These are phyloP conservation scores for Jaltomata sinuosa DNA, from an alignment of 257 asterid species.

Conservation along the genomic window DNA sequence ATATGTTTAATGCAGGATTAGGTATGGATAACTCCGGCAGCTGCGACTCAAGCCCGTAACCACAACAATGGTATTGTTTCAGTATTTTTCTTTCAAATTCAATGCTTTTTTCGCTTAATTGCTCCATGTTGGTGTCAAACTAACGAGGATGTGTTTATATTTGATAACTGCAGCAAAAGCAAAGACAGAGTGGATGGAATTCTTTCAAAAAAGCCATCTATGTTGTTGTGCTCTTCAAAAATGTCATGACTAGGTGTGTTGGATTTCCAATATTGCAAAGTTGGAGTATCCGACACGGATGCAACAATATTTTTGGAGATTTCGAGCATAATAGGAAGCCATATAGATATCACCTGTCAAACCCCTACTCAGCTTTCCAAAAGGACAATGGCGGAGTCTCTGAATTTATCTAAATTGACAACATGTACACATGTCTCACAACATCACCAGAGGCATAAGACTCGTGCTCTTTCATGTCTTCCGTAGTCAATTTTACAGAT, in stretches of 20 bases:
- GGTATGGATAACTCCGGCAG: background rate
- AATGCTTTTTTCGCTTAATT: no score
- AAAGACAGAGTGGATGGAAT: background rate
- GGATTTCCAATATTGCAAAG: no score
- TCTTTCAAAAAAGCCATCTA: no score
- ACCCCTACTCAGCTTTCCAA: constrained; percentile 11
- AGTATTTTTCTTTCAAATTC: no score
- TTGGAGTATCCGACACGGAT: background rate
- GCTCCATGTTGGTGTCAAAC: background rate
- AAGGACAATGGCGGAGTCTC: constrained; percentile 25
- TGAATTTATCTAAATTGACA: constrained; percentile 10
- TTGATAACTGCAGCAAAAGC: background rate
- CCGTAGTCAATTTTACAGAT: no score
- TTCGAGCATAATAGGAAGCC: background rate
- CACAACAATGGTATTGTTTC: background rate
- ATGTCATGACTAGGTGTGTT: no score
- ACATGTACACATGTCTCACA: constrained; percentile 13
- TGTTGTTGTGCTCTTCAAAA: no score
- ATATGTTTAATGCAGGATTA: no score
- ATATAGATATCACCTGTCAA: background rate
- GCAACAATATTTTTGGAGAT: background rate
- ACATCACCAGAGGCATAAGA: background rate
- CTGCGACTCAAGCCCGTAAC: background rate
- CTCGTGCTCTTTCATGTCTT: no score
- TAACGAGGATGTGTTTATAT: background rate